Base-by-base conservation (phyloP, 257 asterid species). In the Nicotiana knightiana region DNA sequence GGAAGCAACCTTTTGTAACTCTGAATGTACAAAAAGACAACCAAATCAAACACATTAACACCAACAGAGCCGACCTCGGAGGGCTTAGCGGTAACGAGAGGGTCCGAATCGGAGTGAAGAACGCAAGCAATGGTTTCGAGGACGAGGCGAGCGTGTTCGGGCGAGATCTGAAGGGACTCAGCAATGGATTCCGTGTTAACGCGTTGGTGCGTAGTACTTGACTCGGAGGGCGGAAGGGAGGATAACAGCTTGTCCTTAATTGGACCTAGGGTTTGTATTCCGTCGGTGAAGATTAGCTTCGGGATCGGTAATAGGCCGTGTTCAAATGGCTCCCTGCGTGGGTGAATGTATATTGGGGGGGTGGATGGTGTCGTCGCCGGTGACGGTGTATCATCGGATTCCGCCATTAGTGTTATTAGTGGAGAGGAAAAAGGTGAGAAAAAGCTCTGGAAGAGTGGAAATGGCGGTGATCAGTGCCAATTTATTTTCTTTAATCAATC, bases 261-360 rank as follows among this genome's bases (percentile, higher is more conserved):
- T 51, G 90, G 91, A 73, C 88, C 87, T 59, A 95, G 88, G 12
- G 96, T 85, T 83, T 93, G 97, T 3, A 92, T 83, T 43, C 88
- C 92, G 85, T 93, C 98, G 67, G 88, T 35, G 93, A 95, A 95
- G 75, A 95, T 91, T 76, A 93, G 91, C 81, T 91, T 93, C 62
- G 93, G 91, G 87, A 95, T 90, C 10, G 97, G 98, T 81, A 93
- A 89, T 68, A 93, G 93, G 79, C 98, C 94, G 84, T 90, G 95
- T 73, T 95, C 99, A 88, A 95, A 95, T 24, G 95, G 93, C 88
- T 95, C 99, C 24, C 98, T 91, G 61, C 97, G 93, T 6, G 97
- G 97, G 85, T 86, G 94, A 81, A 95, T 87, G 81, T 85, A 89
- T 78, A 67, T 32, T 64, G 79, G 84, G n/a, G 82, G 75, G 24